Conservation (phyloP, 75 land plant genomes). For the Sequoia sempervirens region DNA sequence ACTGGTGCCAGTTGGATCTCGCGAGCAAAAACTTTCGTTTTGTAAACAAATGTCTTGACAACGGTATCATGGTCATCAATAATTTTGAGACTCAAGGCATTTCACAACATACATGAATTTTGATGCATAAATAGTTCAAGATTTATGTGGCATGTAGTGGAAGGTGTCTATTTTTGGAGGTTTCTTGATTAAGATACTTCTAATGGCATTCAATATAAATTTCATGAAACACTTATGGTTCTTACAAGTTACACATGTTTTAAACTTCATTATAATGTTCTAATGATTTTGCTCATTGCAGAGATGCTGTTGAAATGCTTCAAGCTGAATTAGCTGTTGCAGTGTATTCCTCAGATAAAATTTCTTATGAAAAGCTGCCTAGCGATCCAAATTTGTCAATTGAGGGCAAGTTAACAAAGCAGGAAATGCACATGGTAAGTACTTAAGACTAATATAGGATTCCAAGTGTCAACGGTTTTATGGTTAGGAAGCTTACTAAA, state of each 20-base stretch:
- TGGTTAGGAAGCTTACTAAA: background rate
- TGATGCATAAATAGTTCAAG: background rate
- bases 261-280: background rate
- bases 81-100: background rate
- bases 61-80: background rate
- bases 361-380: background rate
- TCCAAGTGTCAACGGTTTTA: background rate
- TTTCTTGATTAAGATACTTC: background rate
- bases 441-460: background rate
- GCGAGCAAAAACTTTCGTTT: background rate
- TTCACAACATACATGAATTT: background rate
- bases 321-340: slow-evolving; percentile 51
- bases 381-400: background rate
- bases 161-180: too few species aligned
- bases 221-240: background rate
- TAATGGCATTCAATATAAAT: background rate
- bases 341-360: background rate
- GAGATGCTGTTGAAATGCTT: slow-evolving; percentile 76
- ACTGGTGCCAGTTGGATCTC: background rate
- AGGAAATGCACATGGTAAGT: slow-evolving; percentile 2
- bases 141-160: too few species aligned
- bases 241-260: background rate
- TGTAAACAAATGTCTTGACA: background rate
- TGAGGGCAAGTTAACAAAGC: background rate
- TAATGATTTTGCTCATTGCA: slow-evolving; percentile 17